These are phyloP conservation scores for Takakia lepidozioides DNA, from an alignment of 225 moss, liverwort and hornwort species.

Conservation along the genomic window DNA sequence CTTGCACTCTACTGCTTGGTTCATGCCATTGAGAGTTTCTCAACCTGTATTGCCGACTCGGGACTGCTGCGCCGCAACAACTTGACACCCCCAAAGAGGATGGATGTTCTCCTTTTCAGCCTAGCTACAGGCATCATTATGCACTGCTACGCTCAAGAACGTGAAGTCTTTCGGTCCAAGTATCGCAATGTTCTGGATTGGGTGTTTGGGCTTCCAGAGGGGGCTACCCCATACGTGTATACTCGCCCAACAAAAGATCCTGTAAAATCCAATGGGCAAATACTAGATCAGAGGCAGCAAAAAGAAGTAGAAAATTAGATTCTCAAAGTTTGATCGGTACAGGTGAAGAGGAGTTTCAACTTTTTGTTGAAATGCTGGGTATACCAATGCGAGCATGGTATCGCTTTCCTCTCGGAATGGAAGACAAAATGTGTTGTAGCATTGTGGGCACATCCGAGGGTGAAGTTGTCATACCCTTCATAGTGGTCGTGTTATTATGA, in stretches of 20 bases:
- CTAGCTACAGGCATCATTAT: slow-evolving; percentile 87
- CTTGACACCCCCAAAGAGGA: slow-evolving; percentile 58
- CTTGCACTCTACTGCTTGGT: slow-evolving; percentile 87
- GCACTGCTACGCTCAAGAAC: slow-evolving; percentile 97
- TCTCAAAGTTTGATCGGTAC: no score
- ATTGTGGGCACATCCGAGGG: no score
- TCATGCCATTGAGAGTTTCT: slow-evolving; percentile 92
- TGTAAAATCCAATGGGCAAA: no score
- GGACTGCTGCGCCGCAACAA: slow-evolving; percentile 52
- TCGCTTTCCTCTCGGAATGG: no score
- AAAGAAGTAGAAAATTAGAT: no score
- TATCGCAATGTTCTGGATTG: slow-evolving; percentile 96
- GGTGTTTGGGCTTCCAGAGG: slow-evolving; percentile 87
- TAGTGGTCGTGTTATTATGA: no score
- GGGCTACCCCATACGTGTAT: slow-evolving; percentile 29
- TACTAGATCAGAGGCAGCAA: no score
- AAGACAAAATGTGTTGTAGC: no score
- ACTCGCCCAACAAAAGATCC: slow-evolving; percentile 8
- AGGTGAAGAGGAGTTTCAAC: no score
- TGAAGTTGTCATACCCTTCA: no score
- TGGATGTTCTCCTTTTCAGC: slow-evolving; percentile 87
- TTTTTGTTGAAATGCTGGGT: no score
- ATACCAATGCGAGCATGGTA: no score
- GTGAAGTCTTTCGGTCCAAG: slow-evolving; percentile 93
- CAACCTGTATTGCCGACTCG: slow-evolving; percentile 65